phyloP scores from a whole-genome alignment of 2,329 filamentous ascomycete species.

The Corynespora cassiicola region DNA sequence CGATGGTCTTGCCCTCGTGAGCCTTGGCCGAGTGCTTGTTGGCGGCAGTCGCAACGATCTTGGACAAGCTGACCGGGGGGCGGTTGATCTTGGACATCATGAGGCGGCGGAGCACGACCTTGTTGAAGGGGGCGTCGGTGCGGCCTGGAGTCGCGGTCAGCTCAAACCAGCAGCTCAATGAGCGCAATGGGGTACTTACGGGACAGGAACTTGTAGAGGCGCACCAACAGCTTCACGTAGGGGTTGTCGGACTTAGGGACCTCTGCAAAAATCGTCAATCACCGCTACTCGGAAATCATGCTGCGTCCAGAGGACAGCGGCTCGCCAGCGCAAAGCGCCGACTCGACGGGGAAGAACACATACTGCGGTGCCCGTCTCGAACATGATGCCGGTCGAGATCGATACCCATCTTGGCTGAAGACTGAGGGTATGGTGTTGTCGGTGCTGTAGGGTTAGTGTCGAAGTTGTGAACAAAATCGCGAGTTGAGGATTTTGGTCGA shows the following conservation, averaged over 20 bases:
- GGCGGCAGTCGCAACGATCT: conserved; percentile 72
- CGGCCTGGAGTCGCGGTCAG: conserved; percentile 67
- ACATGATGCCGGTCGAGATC: conserved; percentile 66
- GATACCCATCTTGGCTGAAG: conserved; percentile 47
- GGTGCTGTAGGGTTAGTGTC: conserved; percentile 38
- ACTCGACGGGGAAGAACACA: conserved; percentile 47
- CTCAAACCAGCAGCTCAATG: conserved; percentile 16
- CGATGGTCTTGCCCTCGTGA: conserved; percentile 81
- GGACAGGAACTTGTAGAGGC: conserved; percentile 96
- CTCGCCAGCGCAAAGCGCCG: conserved; percentile 47
- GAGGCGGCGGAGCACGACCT: conserved; percentile 94
- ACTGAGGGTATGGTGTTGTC: conserved; percentile 34
- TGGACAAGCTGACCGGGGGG: conserved; percentile 83
- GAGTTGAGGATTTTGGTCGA: conserved; percentile 3
- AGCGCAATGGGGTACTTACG: too few species aligned
- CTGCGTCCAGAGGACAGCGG: conserved; percentile 46
- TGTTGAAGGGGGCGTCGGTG: conserved; percentile 98
- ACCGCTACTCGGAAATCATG: conserved; percentile 42
- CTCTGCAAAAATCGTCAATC: conserved; percentile 47
- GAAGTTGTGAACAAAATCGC: conserved; percentile 12
- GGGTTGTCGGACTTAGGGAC: conserved; percentile 91
- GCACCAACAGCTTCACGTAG: conserved; percentile 95
- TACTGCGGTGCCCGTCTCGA: conserved; percentile 72
- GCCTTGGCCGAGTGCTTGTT: conserved; percentile 58
- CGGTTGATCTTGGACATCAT: conserved; percentile 99